Base-by-base conservation (phyloP, 768 basidiomycete species). In the Phylloporus sp. region DNA sequence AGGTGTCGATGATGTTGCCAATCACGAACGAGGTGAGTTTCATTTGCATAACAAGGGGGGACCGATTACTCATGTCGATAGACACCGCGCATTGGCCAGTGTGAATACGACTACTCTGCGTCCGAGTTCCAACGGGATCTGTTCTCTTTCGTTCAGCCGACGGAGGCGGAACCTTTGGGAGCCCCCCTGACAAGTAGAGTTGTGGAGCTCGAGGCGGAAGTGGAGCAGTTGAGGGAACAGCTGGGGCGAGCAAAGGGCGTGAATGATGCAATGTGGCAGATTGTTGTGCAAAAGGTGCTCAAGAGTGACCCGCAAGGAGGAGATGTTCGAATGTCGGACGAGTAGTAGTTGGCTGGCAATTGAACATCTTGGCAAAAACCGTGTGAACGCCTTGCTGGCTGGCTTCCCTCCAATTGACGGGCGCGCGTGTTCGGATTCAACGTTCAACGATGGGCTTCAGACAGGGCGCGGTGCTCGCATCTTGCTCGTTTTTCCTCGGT, bases 221-320 rank as follows among this genome's bases (percentile, higher is more conserved):
- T 92, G 8, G 73, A 72, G 40, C 68, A 64, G 21, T 65, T 95
- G 47, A 78, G 74, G 37, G 77, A 80, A 37, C 84, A 91, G 50
- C 70, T 97, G 6, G 79, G 80, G 22, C 84, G 81, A 61, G 94
- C 94, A 5, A 90, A 92, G 60, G 80, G 84, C n/a, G 75, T 96
- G 49, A 97, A 96, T 57, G 91, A 96, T 59, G 75, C 78, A 42
- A 95, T 96, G 85, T 96, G 94, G 94, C 85, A 88, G 54, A 79
- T 76, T 3, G 78, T 92, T 1, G 86, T 94, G 23, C 82, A 86
- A 53, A 76, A 69, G 36, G 66, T 82, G 13, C 67, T 85, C 3
- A 61, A 65, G n/a, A 34, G 50, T 14, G 17, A 29, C 15, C 14
- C 45, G 9, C 31, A 41, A 23, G 39, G 24, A 9, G 44, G 24